Base-by-base conservation (phyloP, 805 yeast genomes). In the Candida ficus region DNA sequence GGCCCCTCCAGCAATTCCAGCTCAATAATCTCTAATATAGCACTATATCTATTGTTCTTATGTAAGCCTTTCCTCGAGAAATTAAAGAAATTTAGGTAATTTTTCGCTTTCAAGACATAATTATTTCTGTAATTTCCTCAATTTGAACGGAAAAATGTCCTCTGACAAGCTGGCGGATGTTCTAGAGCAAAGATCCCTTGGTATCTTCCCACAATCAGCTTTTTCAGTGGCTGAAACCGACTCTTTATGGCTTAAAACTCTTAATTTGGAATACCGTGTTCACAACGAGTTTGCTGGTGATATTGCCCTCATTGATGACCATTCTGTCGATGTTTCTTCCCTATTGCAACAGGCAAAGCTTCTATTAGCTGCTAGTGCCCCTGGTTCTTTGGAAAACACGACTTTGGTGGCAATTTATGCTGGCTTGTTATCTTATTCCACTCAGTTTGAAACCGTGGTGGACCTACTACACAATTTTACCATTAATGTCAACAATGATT, bases 1-100 rank as follows among this genome's bases (percentile, higher is more conserved):
- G 39, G 11, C 57, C 6, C 27, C 43, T 17, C 29, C 43, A 7
- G 29, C 13, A 4, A 33, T 7, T 11, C 21, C 17, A 14, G 12
- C n/a, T 13, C 16, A 21, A 27, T 2, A 10, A 11, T n/a, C n/a
- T 11, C 14, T 25, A 25, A 25, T 25, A 25, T 25, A 12, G 13
- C 13, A 7, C 13, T 12, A 25, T 25, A 8, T 6, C 7, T 22
- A 9, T n/a, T 21, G 13, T 19, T 22, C 4, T 20, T 33, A 33
- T n/a, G 14, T 25, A 25, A 25, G 12, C 27, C 13, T 6, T 25
- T n/a, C 27, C 26, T 23, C 26, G 26, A 10, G 26, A 23, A 23
- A n/a, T n/a, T n/a, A n/a, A n/a, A n/a, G n/a, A n/a, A n/a, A n/a
- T n/a, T n/a, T n/a, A n/a, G n/a, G n/a, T n/a, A n/a, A n/a, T n/a